A percentile compares a stretch with the other conserved stretches of the same genome.
Conservation (phyloP, 1,284 basidiomycete species). For the Farysia itapuensis region DNA sequence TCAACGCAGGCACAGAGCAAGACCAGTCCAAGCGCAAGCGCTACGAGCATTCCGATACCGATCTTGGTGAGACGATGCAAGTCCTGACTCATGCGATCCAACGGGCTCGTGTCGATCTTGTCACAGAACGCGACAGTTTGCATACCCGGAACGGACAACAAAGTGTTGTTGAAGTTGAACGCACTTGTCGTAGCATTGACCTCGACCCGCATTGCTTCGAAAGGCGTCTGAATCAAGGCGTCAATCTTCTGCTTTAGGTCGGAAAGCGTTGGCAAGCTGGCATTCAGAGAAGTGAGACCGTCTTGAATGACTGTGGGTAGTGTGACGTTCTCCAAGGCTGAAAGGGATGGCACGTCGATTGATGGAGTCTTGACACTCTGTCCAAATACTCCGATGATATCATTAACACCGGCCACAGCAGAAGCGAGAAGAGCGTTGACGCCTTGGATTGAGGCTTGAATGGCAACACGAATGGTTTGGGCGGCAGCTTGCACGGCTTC, state of each 20-base stretch:
- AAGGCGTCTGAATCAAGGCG: conserved; percentile 54
- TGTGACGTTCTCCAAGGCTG: conserved; percentile 74
- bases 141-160: conserved; percentile 28
- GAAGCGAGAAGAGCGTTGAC: conserved; percentile 34
- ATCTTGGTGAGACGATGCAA: conserved; percentile 12
- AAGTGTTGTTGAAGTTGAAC: conserved; percentile 32
- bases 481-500: conserved; percentile 75
- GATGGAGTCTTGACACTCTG: conserved; percentile 26
- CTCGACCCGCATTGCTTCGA: conserved; percentile 36
- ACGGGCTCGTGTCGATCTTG: conserved; percentile 25
- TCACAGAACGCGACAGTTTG: conserved; percentile 36
- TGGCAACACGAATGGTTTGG: conserved; percentile 69
- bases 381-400: conserved; percentile 32
- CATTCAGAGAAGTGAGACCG: conserved; percentile 73
- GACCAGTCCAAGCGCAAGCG: conserved; percentile 21
- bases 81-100: conserved; percentile 37
- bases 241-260: conserved; percentile 75
- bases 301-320: conserved; percentile 79
- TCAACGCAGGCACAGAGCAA: conserved; percentile 16
- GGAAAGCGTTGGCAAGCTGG: conserved; percentile 75
- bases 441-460: conserved; percentile 62
- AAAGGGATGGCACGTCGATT: conserved; percentile 59
- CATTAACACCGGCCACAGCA: conserved; percentile 35
- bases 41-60: conserved; percentile 17
- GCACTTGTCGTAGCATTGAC: conserved; percentile 33